Evolutionary conservation across 2,329 filamentous ascomycete genomes (phyloP), one percentile per base, ranked within the genome.

Genomic region (Aureobasidium lini): DNA sequence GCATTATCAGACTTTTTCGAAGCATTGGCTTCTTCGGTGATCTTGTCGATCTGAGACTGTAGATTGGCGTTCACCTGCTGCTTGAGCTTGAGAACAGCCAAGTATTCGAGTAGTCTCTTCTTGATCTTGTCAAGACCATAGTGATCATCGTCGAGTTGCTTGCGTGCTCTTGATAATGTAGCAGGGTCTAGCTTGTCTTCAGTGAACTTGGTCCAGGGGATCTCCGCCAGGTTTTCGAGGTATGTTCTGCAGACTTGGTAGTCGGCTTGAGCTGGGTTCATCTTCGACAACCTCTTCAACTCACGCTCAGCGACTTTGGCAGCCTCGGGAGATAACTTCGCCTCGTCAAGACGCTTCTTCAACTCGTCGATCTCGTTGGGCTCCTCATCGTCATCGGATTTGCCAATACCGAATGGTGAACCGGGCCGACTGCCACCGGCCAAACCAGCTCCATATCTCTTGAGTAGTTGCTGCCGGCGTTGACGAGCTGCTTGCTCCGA

Each of bases 41-140:
- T 75, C 5, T 80, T 73, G 43, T 79, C 75, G 63, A 96, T 90
- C 70, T 95, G 87, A 29, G 84, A 82, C 57, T 96, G 88, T 16
- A 96, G 79, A 56, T 89, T 87, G 57, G 88, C 82, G 64, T 97
- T 96, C 63, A 93, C 86, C 23, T 88, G 86, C 70, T 96, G 92
- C 79, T 97, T 99, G 60, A 99, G 81, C 66, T 94, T 88, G 56
- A 99, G 79, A n/a, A 99, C 94, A 2, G 94, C 95, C 44, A 99
- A 80, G 70, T 99, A 99, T 72, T 97, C 95, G 5, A 99, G 81
- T 23, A 99, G 75, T 44, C 94, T 83, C 81, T 96, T 96, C 83
- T 99, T 99, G 69, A 99, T 93, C 74, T 93, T 95, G 62, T 97
- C 91, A 13, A 99, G 78, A 0, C 94, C 94, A 66, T 97, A 97